phyloP scores from a whole-genome alignment of 768 basidiomycete genomes.

The Rhizopogon salebrosus region DNA sequence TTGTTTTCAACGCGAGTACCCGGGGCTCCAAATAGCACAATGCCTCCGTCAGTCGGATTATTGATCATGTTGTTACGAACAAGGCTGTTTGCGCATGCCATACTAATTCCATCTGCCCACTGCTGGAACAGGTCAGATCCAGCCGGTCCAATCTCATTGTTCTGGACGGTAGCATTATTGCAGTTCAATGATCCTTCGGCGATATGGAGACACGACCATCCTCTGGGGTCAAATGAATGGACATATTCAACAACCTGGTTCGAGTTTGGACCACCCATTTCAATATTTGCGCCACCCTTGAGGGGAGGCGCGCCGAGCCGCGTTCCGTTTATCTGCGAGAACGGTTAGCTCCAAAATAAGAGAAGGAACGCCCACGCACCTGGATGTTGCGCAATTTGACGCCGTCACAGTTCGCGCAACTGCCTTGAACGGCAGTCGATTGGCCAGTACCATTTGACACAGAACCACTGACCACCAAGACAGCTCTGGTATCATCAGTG shows the following conservation, averaged over 20 bases:
- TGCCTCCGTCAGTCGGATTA: conserved; percentile 75
- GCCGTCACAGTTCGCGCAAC: conserved; percentile 52
- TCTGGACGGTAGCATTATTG: conserved; percentile 58
- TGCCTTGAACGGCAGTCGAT: conserved; percentile 68
- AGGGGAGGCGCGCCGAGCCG: conserved; percentile 49
- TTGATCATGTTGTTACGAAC: conserved; percentile 67
- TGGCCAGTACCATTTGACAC: conserved; percentile 53
- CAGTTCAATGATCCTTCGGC: conserved; percentile 65
- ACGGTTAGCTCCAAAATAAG: neutral
- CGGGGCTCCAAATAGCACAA: conserved; percentile 73
- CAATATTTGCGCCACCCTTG: conserved; percentile 71
- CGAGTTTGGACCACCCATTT: conserved; percentile 74
- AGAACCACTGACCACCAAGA: conserved; percentile 63
- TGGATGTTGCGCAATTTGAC: conserved; percentile 69
- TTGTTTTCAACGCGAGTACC: conserved; percentile 72
- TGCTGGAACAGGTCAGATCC: conserved; percentile 59
- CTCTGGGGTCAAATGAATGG: conserved; percentile 66
- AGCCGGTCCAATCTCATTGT: conserved; percentile 82
- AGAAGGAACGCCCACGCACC: conserved; percentile 27
- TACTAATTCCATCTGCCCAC: conserved; percentile 82
- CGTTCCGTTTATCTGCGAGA: conserved; percentile 66
- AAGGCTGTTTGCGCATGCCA: conserved; percentile 58
- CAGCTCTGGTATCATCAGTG: conserved; percentile 58
- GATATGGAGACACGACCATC: conserved; percentile 83
- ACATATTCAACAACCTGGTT: conserved; percentile 76